Evolutionary conservation across 2,329 filamentous ascomycete species (phyloP), one percentile per base, ranked within the genome.

Genomic region (Colletotrichum abscissum): DNA sequence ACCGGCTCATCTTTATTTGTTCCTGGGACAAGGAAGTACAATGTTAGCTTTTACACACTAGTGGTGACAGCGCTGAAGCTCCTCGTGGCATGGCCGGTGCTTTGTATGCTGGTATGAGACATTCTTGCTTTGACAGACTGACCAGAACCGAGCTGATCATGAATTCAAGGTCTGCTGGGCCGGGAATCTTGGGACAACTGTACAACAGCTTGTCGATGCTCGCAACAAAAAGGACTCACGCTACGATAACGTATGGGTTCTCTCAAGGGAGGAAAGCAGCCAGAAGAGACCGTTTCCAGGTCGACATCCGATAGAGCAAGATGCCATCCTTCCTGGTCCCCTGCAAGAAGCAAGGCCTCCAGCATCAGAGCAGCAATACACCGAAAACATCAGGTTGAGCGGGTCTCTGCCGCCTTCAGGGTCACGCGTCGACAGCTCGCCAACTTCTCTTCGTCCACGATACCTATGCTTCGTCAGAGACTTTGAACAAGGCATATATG

Each of bases 391-490:
- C 8, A 49, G 59, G 26, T 2, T 63, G 12, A 30, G 26, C 24
- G 26, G 12, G 24, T 12, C 42, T 16, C 9, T 52, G 26, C 59
- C 42, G 4, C 38, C 59, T 2, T 63, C 59, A 7, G 16, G 38
- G 14, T 19, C 11, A n/a, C 28, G 42, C 5, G 12, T 28, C 9
- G 38, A 8, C 2, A 52, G 24, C 46, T 63, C 59, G 12, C 19
- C 59, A 30, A 33, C 5, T 7, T 63, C 42, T 11, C 59, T 63
- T 28, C 59, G 69, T 26, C 75, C 77, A 4, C 54, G 76, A 28
- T 77, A 76, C 33, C 75, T 81, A 0, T 80, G 78, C 63, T 77
- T 80, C 46, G 74, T 78, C 2, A 57, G 65, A 4, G 76, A 77
- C 19, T 73, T 75, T 9, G 56, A 75, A 8, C 26, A 60, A 3